phyloP scores from a whole-genome alignment of 345 rosid genomes.

The Melastoma malabathricum region DNA sequence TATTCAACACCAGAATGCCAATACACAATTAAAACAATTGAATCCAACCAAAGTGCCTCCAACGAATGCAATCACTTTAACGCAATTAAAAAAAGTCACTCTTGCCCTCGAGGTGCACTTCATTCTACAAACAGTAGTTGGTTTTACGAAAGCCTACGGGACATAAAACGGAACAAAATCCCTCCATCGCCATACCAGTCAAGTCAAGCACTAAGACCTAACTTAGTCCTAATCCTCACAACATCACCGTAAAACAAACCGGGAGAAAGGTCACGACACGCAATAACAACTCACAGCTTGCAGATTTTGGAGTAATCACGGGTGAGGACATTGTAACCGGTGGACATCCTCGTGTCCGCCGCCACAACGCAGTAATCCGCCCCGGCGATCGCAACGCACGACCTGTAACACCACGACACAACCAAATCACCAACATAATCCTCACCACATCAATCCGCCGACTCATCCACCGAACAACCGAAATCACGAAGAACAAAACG shows the following conservation, averaged over 20 bases:
- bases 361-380: constrained; percentile 91
- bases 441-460: neutral
- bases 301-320: constrained; percentile 89
- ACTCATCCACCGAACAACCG: neutral
- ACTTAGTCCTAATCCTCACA: neutral
- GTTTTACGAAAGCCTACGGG: too few species aligned
- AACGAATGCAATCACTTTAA: too few species aligned
- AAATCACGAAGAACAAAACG: neutral
- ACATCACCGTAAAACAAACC: neutral
- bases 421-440: neutral
- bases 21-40: too few species aligned
- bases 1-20: too few species aligned
- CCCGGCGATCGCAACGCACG: constrained; percentile 93
- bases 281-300: constrained; percentile 36
- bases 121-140: too few species aligned
- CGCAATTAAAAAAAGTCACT: too few species aligned
- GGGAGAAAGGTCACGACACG: neutral
- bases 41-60: too few species aligned
- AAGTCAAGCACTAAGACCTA: neutral
- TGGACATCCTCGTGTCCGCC: constrained; percentile 94
- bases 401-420: constrained; percentile 20
- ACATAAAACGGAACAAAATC: too few species aligned
- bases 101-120: too few species aligned
- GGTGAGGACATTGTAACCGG: constrained; percentile 76
- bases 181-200: too few species aligned